Evolutionary conservation across 1,284 basidiomycete species (phyloP).

Genomic region (Mycocalia duriaeana): DNA sequence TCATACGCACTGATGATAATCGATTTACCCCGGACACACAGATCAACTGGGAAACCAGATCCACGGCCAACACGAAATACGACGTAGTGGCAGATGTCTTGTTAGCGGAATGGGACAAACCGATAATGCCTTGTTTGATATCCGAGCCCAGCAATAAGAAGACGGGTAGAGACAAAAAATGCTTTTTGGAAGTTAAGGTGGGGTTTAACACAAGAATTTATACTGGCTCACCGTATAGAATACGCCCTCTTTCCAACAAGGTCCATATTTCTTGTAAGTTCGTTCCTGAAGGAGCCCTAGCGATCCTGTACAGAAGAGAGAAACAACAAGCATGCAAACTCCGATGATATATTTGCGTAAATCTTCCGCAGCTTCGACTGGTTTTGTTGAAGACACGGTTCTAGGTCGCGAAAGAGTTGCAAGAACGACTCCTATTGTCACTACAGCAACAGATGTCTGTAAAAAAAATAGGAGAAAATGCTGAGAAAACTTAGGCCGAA

Average conservation of each 20-base stretch:
- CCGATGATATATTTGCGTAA: constrained; percentile 57
- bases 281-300: constrained; percentile 80
- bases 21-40: constrained; percentile 87
- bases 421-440: constrained; percentile 72
- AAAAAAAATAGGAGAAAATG: no score
- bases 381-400: constrained; percentile 15
- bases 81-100: constrained; percentile 26
- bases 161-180: constrained; percentile 69
- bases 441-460: constrained; percentile 65
- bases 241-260: constrained; percentile 81
- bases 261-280: constrained; percentile 69
- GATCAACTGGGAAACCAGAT: constrained; percentile 77
- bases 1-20: constrained; percentile 63
- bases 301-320: constrained; percentile 69
- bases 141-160: constrained; percentile 62
- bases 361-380: constrained; percentile 26
- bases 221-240: constrained; percentile 67
- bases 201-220: background rate
- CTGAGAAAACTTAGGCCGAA: no score
- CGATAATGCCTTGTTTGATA: constrained; percentile 49
- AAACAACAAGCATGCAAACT: constrained; percentile 66
- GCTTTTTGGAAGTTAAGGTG: constrained; percentile 32
- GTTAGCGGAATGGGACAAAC: constrained; percentile 31
- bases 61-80: constrained; percentile 55
- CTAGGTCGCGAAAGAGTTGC: constrained; percentile 65